phyloP scores from a whole-genome alignment of 257 asterid genomes.

The Primulina huaijiensis region DNA sequence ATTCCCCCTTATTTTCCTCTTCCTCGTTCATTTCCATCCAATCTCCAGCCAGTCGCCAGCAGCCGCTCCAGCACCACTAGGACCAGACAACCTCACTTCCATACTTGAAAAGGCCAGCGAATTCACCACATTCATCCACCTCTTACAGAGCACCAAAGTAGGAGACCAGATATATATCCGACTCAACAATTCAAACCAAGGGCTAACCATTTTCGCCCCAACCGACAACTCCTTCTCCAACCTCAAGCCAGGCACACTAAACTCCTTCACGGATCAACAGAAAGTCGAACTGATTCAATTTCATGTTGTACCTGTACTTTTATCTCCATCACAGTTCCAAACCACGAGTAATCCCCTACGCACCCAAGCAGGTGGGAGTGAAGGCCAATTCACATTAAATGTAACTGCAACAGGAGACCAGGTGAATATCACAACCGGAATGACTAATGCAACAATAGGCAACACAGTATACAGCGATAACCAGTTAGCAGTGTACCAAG shows the following conservation, averaged over 20 bases:
- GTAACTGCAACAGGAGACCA: constrained; percentile 33
- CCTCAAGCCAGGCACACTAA: constrained; percentile 36
- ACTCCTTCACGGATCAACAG: constrained; percentile 35
- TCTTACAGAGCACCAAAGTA: constrained; percentile 46
- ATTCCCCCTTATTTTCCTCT: constrained; percentile 19
- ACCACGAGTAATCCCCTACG: constrained; percentile 40
- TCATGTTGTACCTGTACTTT: constrained; percentile 35
- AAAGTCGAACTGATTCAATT: constrained; percentile 39
- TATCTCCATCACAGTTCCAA: constrained; percentile 35
- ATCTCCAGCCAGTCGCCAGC: constrained; percentile 40
- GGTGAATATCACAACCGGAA: constrained; percentile 38
- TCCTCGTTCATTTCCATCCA: constrained; percentile 19
- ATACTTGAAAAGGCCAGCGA: constrained; percentile 53
- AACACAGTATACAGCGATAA: constrained; percentile 33
- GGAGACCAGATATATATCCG: constrained; percentile 44
- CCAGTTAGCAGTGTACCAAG: constrained; percentile 41
- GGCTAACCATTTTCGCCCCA: constrained; percentile 50
- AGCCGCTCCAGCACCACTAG: constrained; percentile 40
- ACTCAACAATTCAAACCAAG: constrained; percentile 46
- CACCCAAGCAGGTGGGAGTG: constrained; percentile 44
- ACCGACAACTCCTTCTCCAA: constrained; percentile 38
- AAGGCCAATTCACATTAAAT: constrained; percentile 37
- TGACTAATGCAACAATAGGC: constrained; percentile 35
- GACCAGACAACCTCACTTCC: constrained; percentile 44
- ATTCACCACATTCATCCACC: constrained; percentile 48